A percentile compares a stretch with the other conserved stretches of the same genome.
Evolutionary conservation across 2,329 filamentous ascomycete species (phyloP).

Genomic region (Metarhizium anisopliae): DNA sequence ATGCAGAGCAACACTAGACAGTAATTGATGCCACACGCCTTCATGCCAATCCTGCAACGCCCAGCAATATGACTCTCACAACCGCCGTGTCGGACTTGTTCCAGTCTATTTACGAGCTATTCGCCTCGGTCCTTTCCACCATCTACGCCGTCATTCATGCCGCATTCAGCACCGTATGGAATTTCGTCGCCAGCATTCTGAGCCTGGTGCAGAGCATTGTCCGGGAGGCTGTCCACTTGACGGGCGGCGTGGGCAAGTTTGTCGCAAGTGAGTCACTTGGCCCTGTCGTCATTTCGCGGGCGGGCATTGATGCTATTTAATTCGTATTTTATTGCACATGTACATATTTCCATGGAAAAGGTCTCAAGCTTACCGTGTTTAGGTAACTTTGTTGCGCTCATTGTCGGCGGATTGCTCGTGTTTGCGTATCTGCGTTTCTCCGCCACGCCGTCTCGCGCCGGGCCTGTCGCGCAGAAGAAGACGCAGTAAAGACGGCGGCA

Average conservation of each 20-base stretch:
- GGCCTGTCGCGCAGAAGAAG: neutral
- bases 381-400: conserved; percentile 29
- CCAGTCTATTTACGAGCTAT: conserved; percentile 32
- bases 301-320: no score
- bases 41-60: no score
- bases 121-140: conserved; percentile 27
- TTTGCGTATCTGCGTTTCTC: conserved; percentile 26
- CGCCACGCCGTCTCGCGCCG: conserved; percentile 13
- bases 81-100: conserved; percentile 27
- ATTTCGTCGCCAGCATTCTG: conserved; percentile 28
- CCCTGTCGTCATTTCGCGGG: no score
- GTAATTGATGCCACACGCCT: no score
- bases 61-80: conserved; percentile 22
- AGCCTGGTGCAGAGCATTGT: conserved; percentile 25
- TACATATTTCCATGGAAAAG: neutral
- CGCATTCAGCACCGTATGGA: conserved; percentile 22
- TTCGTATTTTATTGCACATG: no score
- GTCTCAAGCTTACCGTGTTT: neutral
- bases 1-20: neutral
- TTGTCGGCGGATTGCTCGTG: conserved; percentile 22
- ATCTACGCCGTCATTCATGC: conserved; percentile 24
- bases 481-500: neutral
- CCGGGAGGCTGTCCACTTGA: conserved; percentile 25
- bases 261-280: conserved; percentile 21
- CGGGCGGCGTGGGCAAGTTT: conserved; percentile 30